phyloP scores from a whole-genome alignment of 108 stramenopile species.

The Cyclotella baltica region DNA sequence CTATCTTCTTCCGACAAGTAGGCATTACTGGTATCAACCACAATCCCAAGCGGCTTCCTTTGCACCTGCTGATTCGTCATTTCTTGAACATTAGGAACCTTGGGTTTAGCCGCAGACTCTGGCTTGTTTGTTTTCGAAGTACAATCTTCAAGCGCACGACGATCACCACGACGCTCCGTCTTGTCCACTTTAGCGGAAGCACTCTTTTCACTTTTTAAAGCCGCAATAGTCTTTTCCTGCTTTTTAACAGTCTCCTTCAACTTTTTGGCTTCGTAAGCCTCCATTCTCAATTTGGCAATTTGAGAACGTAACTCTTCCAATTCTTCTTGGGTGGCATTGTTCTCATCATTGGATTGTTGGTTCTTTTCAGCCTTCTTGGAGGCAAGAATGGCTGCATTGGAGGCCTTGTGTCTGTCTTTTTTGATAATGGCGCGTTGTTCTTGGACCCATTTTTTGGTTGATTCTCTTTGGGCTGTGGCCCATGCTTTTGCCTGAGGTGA shows the following conservation, averaged over 20 bases:
- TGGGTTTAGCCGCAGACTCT: slow-evolving; percentile 6
- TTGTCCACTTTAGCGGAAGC: background rate
- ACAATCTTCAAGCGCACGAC: slow-evolving; percentile 17
- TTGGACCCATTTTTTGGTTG: slow-evolving; percentile 50
- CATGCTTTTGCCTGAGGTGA: slow-evolving; percentile 51
- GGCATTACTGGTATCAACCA: background rate
- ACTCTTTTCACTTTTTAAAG: slow-evolving; percentile 4
- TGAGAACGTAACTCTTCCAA: slow-evolving; percentile 71
- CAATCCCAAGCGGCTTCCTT: background rate
- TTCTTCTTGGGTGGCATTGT: slow-evolving; percentile 54
- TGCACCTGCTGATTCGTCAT: slow-evolving; percentile 11
- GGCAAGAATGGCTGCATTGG: slow-evolving; percentile 57
- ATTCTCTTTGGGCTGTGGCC: slow-evolving; percentile 53
- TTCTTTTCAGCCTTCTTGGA: slow-evolving; percentile 37
- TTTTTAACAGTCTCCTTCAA: slow-evolving; percentile 41
- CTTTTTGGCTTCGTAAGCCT: slow-evolving; percentile 53
- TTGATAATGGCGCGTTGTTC: slow-evolving; percentile 51
- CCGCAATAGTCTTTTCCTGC: slow-evolving; percentile 42
- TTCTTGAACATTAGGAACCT: background rate
- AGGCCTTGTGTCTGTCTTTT: slow-evolving; percentile 56
- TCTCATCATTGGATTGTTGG: slow-evolving; percentile 6
- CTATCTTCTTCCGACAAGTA: slow-evolving; percentile 26
- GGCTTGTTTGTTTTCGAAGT: slow-evolving; percentile 17
- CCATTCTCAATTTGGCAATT: slow-evolving; percentile 69
- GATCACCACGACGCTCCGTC: background rate